Conservation (phyloP, 164 flowering plant genomes). For the Annona cherimola region DNA sequence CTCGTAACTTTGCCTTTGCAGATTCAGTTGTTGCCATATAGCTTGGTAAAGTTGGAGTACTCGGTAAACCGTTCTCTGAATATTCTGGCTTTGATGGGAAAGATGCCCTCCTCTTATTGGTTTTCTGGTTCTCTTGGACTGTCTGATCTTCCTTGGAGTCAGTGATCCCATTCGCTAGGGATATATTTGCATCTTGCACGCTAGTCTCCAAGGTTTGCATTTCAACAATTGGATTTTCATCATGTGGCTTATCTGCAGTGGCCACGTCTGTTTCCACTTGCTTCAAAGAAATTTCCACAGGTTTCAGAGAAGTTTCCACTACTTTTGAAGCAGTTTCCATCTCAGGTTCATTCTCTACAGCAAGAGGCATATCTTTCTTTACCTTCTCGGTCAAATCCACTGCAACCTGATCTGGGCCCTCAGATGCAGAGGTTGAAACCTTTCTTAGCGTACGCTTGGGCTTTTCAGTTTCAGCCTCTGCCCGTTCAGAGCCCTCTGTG, state of each 20-base stretch:
- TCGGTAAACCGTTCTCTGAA: slow-evolving; percentile 54
- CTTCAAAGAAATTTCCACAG: slow-evolving; percentile 14
- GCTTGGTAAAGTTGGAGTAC: slow-evolving; percentile 73
- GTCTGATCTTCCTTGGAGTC: slow-evolving; percentile 40
- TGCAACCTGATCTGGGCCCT: slow-evolving; percentile 12
- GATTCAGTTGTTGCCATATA: slow-evolving; percentile 84
- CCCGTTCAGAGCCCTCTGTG: slow-evolving; percentile 29
- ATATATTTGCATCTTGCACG: slow-evolving; percentile 33
- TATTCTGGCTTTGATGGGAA: slow-evolving; percentile 58
- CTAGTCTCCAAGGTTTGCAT: slow-evolving; percentile 29
- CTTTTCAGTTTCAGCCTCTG: slow-evolving; percentile 42
- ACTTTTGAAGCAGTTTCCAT: slow-evolving; percentile 13
- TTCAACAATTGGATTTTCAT: slow-evolving; percentile 25
- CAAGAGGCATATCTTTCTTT: slow-evolving; percentile 25
- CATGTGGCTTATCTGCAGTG: slow-evolving; percentile 10
- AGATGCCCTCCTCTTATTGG: slow-evolving; percentile 43
- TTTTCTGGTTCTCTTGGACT: slow-evolving; percentile 42
- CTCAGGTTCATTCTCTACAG: neutral
- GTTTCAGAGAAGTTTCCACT: slow-evolving; percentile 14
- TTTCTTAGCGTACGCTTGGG: slow-evolving; percentile 36
- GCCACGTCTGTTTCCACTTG: slow-evolving; percentile 2
- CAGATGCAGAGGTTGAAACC: slow-evolving; percentile 20
- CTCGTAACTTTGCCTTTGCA: slow-evolving; percentile 74
- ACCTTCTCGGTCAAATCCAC: slow-evolving; percentile 27
- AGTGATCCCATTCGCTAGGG: slow-evolving; percentile 29